phyloP scores from a whole-genome alignment of 495 filamentous ascomycete species.

The Pyronema omphalodes region DNA sequence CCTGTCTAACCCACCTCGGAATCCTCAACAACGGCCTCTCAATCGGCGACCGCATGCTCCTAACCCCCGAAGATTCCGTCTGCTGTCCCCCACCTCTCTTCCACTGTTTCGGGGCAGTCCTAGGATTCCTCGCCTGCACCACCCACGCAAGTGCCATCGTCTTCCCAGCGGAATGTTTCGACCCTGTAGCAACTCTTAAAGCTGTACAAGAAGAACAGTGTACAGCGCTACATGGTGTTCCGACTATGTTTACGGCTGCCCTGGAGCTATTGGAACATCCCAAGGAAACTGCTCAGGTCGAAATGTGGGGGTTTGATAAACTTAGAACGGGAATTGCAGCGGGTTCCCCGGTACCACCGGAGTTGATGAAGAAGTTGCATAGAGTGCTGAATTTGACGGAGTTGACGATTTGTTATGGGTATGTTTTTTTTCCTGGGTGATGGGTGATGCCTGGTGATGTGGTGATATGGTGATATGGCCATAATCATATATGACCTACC shows the following conservation, averaged over 20 bases:
- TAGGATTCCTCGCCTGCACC: conserved; percentile 87
- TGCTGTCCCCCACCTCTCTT: conserved; percentile 80
- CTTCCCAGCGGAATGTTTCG: conserved; percentile 75
- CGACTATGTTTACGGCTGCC: conserved; percentile 91
- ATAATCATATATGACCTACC: too few relatives aligned
- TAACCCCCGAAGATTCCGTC: conserved; percentile 51
- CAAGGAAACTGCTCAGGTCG: conserved; percentile 30
- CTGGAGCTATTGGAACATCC: conserved; percentile 41
- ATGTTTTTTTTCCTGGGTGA: background rate
- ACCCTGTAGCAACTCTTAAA: conserved; percentile 51
- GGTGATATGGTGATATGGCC: too few relatives aligned
- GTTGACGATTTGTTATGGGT: conserved; percentile 79
- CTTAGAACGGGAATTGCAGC: conserved; percentile 85
- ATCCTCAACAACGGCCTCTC: conserved; percentile 82
- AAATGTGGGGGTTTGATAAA: conserved; percentile 41
- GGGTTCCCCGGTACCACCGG: conserved; percentile 61
- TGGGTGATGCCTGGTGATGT: too few relatives aligned
- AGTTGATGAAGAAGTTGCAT: conserved; percentile 70
- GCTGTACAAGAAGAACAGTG: conserved; percentile 56
- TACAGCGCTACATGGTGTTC: conserved; percentile 81
- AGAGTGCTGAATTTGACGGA: conserved; percentile 59
- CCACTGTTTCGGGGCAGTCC: conserved; percentile 80
- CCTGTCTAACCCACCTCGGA: conserved; percentile 62
- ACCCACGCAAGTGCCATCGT: conserved; percentile 66
- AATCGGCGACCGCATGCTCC: conserved; percentile 66